Evolutionary conservation across 208 protist species (phyloP), one percentile per base, ranked within the genome.

Genomic region (Crithidia fasciculata): DNA sequence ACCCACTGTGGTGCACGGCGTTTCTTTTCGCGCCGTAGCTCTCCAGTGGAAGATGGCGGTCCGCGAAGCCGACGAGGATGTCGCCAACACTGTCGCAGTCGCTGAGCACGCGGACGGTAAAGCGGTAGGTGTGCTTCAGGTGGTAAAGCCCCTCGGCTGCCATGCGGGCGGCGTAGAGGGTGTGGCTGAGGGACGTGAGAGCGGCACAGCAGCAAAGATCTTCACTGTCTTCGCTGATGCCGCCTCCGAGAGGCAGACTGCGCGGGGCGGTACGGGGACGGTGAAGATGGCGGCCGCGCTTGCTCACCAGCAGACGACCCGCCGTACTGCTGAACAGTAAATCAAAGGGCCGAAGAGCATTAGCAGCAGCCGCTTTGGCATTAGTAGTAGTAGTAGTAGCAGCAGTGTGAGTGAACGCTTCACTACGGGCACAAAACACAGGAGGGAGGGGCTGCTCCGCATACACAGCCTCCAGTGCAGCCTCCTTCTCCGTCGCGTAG

Each of bases 1-100:
- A 87, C n/a, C 78, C 81, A 5, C 16, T 19, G 62, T 90, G 85
- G 19, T 50, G 50, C 53, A 83, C 63, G 5, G 81, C 80, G 61
- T 87, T 90, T 8, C 72, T 72, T 28, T 73, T 80, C 10, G 18
- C 58, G 39, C 76, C 79, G 69, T 87, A 90, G 59, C 74, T 82
- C 72, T 91, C 86, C 53, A 88, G 61, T 2, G 80, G 81, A 4
- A 91, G 9, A 47, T 84, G 77, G 53, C 83, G 80, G 56, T 91
- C 86, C 12, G 86, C 68, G 69, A 91, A 87, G 15, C 86, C 86
- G 2, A 88, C 43, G 15, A 87, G 67, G 4, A 91, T 50, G 13
- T 72, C 83, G 19, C 75, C 28, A 28, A 28, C 28, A 28, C 71
- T 55, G 39, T 64, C 45, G n/a, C 28, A 65, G 72, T 55, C 57